phyloP scores from a whole-genome alignment of 2,329 filamentous ascomycete species.

The Apiospora marii region DNA sequence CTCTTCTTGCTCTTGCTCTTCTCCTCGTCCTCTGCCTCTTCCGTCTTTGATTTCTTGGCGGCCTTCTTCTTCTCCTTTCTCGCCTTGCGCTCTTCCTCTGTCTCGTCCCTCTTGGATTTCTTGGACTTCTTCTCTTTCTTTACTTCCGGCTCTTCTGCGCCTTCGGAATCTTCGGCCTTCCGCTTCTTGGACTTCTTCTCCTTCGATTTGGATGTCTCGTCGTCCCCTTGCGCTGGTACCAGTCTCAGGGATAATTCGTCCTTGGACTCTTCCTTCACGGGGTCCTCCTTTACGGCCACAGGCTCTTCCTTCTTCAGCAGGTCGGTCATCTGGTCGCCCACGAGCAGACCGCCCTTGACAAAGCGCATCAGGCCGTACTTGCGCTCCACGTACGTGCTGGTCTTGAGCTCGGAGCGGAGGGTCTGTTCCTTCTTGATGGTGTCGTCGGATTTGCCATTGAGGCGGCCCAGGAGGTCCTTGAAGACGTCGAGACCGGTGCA shows the following conservation, averaged over 20 bases:
- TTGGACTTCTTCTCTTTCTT: conserved; percentile 37
- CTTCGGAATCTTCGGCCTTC: conserved; percentile 46
- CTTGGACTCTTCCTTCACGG: conserved; percentile 38
- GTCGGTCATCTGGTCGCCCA: conserved; percentile 64
- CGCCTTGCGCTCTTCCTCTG: conserved; percentile 38
- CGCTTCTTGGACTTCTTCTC: conserved; percentile 51
- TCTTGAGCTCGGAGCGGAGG: conserved; percentile 72
- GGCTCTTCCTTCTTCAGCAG: conserved; percentile 45
- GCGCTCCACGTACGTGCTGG: conserved; percentile 75
- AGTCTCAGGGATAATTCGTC: conserved; percentile 31
- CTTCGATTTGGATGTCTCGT: conserved; percentile 26
- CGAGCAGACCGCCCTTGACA: conserved; percentile 79
- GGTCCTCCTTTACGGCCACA: conserved; percentile 48
- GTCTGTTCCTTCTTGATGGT: conserved; percentile 75
- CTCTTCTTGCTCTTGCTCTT: conserved; percentile 43
- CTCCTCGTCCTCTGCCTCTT: conserved; percentile 41
- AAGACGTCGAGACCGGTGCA: conserved; percentile 88
- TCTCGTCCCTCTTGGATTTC: conserved; percentile 37
- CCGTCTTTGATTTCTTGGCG: conserved; percentile 37
- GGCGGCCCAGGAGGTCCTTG: conserved; percentile 82
- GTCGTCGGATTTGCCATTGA: conserved; percentile 88
- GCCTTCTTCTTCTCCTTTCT: conserved; percentile 38
- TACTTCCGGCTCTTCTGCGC: conserved; percentile 44
- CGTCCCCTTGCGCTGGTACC: background rate
- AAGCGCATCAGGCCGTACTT: conserved; percentile 86